phyloP scores from a whole-genome alignment of 2,329 filamentous ascomycete species.

The Myriosclerotinia curreyana region DNA sequence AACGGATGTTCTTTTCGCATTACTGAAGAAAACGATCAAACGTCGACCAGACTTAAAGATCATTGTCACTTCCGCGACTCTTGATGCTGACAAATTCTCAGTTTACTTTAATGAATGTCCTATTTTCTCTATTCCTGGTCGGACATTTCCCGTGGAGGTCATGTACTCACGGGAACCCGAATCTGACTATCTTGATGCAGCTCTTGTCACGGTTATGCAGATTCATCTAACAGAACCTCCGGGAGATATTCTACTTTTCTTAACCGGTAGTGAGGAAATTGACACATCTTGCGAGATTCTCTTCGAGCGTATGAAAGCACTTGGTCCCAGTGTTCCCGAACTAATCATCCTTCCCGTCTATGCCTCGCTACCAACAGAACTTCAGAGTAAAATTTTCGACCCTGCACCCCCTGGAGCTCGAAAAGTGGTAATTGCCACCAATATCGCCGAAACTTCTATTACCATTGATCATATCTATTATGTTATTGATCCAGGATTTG shows the following conservation, averaged over 20 bases:
- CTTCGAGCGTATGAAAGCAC: conserved; percentile 91
- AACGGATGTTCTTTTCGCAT: conserved; percentile 89
- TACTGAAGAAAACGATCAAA: conserved; percentile 91
- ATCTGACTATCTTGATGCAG: conserved; percentile 90
- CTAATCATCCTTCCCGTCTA: conserved; percentile 95
- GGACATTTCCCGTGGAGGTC: conserved; percentile 93
- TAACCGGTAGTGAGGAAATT: conserved; percentile 97
- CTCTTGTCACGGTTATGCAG: conserved; percentile 96
- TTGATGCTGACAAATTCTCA: conserved; percentile 97
- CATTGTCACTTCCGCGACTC: conserved; percentile 93
- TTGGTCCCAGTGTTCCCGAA: conserved; percentile 87
- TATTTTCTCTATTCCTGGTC: conserved; percentile 93
- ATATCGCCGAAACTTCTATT: conserved; percentile 96
- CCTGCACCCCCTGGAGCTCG: conserved; percentile 80
- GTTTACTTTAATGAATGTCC: conserved; percentile 94
- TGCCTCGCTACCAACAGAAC: conserved; percentile 85
- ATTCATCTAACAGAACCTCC: conserved; percentile 90
- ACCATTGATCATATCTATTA: conserved; percentile 98
- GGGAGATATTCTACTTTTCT: conserved; percentile 93
- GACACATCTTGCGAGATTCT: conserved; percentile 92
- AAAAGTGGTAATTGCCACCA: conserved; percentile 97
- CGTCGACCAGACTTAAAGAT: conserved; percentile 83
- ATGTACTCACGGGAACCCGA: conserved; percentile 95
- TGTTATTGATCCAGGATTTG: conserved; percentile 94
- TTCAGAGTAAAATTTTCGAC: conserved; percentile 93